These are phyloP conservation scores for Leptodermis oblonga DNA, from an alignment of 257 asterid genomes.

Conservation along the genomic window DNA sequence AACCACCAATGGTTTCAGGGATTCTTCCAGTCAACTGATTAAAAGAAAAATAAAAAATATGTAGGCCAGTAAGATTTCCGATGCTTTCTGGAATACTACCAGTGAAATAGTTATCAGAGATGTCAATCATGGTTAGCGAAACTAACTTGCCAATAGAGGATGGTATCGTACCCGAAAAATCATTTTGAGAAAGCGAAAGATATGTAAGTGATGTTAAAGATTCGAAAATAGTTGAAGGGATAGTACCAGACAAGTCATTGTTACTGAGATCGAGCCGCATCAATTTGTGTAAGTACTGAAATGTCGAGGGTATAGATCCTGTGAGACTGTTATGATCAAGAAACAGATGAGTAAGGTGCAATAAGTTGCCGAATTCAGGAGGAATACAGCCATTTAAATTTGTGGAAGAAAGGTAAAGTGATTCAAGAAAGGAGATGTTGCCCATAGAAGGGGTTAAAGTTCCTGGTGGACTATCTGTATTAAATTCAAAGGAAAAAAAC, in stretches of 20 bases:
- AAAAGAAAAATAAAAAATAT: conserved; percentile 29
- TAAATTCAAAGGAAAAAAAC: no score
- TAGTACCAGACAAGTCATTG: conserved; percentile 39
- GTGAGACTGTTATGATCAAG: conserved; percentile 40
- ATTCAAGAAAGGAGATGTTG: conserved; percentile 43
- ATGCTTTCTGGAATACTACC: conserved; percentile 40
- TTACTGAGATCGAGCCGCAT: conserved; percentile 29
- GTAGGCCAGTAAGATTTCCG: conserved; percentile 34
- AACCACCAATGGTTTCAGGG: conserved; percentile 39
- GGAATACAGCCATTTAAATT: conserved; percentile 43
- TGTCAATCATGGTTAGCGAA: conserved; percentile 34
- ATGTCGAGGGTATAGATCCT: conserved; percentile 41
- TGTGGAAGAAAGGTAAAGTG: conserved; percentile 50
- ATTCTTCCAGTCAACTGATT: conserved; percentile 42
- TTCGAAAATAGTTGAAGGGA: conserved; percentile 34
- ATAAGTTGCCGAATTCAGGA: conserved; percentile 40
- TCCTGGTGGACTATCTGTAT: no score
- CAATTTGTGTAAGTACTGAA: conserved; percentile 24
- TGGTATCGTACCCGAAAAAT: conserved; percentile 44
- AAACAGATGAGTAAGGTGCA: conserved; percentile 23
- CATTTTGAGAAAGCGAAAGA: conserved; percentile 39
- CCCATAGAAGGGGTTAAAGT: conserved; percentile 51
- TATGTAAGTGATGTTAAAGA: conserved; percentile 26
- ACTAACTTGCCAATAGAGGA: conserved; percentile 37
- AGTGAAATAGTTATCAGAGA: conserved; percentile 38